These are phyloP conservation scores for Ophiostoma piceae DNA, from an alignment of 2,329 filamentous ascomycete species.

Conservation along the genomic window DNA sequence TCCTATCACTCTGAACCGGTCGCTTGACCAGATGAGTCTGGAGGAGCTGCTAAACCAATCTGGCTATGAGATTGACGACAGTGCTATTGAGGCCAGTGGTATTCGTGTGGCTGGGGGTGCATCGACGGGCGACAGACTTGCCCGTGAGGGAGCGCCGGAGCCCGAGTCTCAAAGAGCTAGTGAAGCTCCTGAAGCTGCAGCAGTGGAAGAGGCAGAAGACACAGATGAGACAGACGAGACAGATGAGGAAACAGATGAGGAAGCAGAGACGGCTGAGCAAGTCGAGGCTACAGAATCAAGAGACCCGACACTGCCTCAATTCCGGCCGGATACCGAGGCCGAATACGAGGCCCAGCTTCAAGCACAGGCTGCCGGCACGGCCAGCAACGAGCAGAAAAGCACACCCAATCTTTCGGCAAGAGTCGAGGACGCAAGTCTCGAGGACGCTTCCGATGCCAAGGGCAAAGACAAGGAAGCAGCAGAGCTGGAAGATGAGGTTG, in stretches of 20 bases:
- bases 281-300: constrained; percentile 27
- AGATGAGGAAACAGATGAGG: not conserved
- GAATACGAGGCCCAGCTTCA: constrained; percentile 11
- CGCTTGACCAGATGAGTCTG: constrained; percentile 33
- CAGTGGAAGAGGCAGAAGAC: not conserved
- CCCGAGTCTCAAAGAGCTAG: not conserved
- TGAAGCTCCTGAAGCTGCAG: not conserved
- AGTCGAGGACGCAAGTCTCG: not conserved
- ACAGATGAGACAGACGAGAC: not conserved
- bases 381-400: not conserved
- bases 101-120: not conserved
- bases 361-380: not conserved
- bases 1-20: not conserved
- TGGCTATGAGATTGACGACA: constrained; percentile 42
- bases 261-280: not conserved
- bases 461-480: not conserved
- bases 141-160: constrained; percentile 3
- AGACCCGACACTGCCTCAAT: constrained; percentile 65
- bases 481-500: constrained; percentile 2
- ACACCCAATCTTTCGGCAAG: not conserved
- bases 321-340: constrained; percentile 51
- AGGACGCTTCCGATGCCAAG: not conserved
- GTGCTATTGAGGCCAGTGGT: not conserved
- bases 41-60: constrained; percentile 41
- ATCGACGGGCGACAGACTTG: constrained; percentile 11